phyloP scores from a whole-genome alignment of 768 basidiomycete species.

The Tubosaeta brunneosetosa region DNA sequence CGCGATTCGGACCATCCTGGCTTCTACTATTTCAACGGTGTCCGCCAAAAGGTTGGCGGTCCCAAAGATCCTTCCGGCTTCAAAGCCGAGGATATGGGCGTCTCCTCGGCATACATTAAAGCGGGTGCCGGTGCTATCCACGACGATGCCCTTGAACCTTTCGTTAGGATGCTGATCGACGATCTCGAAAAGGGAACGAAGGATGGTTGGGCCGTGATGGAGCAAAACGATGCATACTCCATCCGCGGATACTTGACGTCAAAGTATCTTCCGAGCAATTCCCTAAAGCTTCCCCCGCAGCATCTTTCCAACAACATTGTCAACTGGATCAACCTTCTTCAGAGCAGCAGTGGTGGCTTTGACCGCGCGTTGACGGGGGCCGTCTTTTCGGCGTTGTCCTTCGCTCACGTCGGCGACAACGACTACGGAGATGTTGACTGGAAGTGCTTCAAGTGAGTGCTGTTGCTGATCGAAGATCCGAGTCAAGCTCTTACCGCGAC shows the following conservation, averaged over 20 bases:
- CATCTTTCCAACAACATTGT: slow-evolving; percentile 21
- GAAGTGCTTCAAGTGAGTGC: slow-evolving; percentile 30
- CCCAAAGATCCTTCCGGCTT: background rate
- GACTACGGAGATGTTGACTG: slow-evolving; percentile 17
- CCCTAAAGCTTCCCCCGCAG: slow-evolving; percentile 13
- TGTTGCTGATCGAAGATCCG: background rate
- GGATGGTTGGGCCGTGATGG: slow-evolving; percentile 26
- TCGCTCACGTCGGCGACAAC: slow-evolving; percentile 4
- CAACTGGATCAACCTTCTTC: slow-evolving; percentile 32
- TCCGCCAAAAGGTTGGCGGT: background rate
- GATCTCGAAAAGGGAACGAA: slow-evolving; percentile 14
- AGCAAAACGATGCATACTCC: slow-evolving; percentile 28
- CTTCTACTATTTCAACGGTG: slow-evolving; percentile 7
- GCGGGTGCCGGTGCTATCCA: background rate
- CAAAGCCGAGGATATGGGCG: background rate
- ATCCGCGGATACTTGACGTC: slow-evolving; percentile 22
- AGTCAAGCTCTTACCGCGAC: background rate
- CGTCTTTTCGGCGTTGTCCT: slow-evolving; percentile 30
- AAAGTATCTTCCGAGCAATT: slow-evolving; percentile 23
- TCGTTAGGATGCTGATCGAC: slow-evolving; percentile 6
- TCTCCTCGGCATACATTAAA: background rate
- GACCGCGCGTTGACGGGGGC: slow-evolving; percentile 34
- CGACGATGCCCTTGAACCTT: background rate
- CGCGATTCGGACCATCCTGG: slow-evolving; percentile 7
- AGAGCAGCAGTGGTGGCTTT: slow-evolving; percentile 28